Evolutionary conservation across 345 rosid species (phyloP).

Genomic region (Gossypium ekmanianum): DNA sequence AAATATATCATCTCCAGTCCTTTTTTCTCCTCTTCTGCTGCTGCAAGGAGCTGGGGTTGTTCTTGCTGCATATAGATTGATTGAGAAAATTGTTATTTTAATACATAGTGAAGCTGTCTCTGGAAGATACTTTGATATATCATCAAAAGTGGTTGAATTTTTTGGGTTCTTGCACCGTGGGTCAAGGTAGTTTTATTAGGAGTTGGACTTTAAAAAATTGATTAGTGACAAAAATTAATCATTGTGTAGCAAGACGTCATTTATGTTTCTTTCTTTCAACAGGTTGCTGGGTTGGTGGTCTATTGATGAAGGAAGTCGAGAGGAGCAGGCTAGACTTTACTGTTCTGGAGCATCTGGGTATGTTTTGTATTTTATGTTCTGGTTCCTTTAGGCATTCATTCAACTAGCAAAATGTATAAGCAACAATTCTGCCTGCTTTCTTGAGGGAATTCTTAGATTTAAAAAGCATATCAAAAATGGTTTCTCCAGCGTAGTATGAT

Average conservation of each 20-base stretch:
- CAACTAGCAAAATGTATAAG: not conserved
- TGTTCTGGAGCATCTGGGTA: constrained; percentile 61
- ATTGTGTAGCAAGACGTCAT: not conserved
- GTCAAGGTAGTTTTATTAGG: constrained; percentile 47
- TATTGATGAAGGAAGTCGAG: constrained; percentile 87
- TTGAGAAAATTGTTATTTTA: constrained; percentile 55
- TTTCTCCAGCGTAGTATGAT: not conserved
- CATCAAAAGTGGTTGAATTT: constrained; percentile 56
- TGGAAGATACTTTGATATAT: constrained; percentile 39
- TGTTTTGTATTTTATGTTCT: constrained; percentile 17
- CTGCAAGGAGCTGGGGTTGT: constrained; percentile 88
- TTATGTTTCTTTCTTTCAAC: constrained; percentile 19
- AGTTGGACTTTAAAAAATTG: constrained; percentile 15
- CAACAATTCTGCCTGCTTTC: not conserved
- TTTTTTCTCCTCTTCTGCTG: constrained; percentile 66
- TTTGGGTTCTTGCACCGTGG: constrained; percentile 76
- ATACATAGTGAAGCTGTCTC: constrained; percentile 38
- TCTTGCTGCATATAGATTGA: constrained; percentile 56
- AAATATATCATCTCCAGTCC: constrained; percentile 43
- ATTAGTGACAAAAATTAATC: constrained; percentile 3
- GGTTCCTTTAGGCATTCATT: not conserved
- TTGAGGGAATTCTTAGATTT: not conserved
- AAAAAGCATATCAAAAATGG: not conserved
- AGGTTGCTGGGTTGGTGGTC: constrained; percentile 98
- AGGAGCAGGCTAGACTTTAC: constrained; percentile 81